Percentiles rank a stretch among this genome's conserved stretches.
phyloP scores from a whole-genome alignment of 768 basidiomycete genomes.

The Polyporus arcularius region DNA sequence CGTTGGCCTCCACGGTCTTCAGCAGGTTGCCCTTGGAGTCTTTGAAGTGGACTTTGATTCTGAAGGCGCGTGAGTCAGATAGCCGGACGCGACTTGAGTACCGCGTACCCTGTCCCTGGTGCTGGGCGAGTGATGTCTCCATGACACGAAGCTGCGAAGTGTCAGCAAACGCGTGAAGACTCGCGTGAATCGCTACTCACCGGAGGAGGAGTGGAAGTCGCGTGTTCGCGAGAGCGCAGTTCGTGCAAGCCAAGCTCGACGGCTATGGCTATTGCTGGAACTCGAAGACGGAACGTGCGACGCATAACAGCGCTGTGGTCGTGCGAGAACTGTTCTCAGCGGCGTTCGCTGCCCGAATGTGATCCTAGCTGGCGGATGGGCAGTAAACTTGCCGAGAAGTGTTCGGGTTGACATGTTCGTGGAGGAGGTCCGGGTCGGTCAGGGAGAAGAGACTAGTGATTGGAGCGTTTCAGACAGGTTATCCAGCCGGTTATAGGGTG shows the following conservation, averaged over 20 bases:
- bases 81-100: not conserved
- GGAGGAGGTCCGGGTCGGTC: too few relatives aligned
- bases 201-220: slow-evolving; percentile 6
- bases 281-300: too few relatives aligned
- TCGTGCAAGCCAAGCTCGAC: not conserved
- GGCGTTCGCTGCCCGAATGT: too few relatives aligned
- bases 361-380: too few relatives aligned
- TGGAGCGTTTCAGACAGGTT: too few relatives aligned
- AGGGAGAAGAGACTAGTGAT: too few relatives aligned
- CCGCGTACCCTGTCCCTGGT: slow-evolving; percentile 64
- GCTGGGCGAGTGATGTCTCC: slow-evolving; percentile 59
- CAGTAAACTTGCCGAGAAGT: too few relatives aligned
- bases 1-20: slow-evolving; percentile 88
- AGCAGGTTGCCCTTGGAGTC: slow-evolving; percentile 83
- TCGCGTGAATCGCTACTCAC: not conserved
- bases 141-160: slow-evolving; percentile 37
- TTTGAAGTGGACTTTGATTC: slow-evolving; percentile 88
- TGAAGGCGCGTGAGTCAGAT: slow-evolving; percentile 32
- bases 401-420: too few relatives aligned
- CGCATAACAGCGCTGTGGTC: too few relatives aligned
- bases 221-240: not conserved
- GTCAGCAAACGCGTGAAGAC: not conserved
- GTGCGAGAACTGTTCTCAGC: too few relatives aligned
- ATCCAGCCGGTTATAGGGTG: too few relatives aligned
- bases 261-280: not conserved